Evolutionary conservation across 352 stramenopile genomes (phyloP), one percentile per base, ranked within the genome.

Genomic region (Pythium periplocum): DNA sequence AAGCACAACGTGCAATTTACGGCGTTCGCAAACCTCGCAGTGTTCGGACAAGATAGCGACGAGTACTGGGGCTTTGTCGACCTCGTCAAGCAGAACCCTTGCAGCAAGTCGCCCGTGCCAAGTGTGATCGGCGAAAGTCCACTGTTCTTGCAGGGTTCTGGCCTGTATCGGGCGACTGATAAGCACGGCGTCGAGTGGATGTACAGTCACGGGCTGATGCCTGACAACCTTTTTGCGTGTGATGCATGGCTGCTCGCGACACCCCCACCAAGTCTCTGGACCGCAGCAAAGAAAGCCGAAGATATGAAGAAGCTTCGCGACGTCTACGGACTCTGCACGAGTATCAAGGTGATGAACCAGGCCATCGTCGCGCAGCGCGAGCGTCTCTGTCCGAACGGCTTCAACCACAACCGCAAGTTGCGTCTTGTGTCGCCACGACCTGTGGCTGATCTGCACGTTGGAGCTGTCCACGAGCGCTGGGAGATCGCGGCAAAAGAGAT

Each of bases 261-360:
- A 17, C 80, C 83, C 8, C 79, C 79, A 0, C 52, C 68, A 26
- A 75, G 69, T 4, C 52, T 91, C 6, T 93, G 83, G 83, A 75
- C 72, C 9, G 51, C 79, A 30, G 77, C 77, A 10, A 83, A 87
- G 61, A 52, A 64, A 34, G 64, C 60, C 4, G 55, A 64, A 12
- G 69, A 91, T 49, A 50, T 61, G 31, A 61, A 78, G 50, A 50
- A 53, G 9, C 77, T 90, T 67, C 55, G 78, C 45, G 65, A 89
- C 44, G 80, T 68, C 11, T 93, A 89, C 39, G 80, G 78, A 10
- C 47, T 93, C n/a, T 93, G 80, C 58, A 93, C 83, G 37, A 79
- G 64, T 50, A 67, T 93, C 50, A 90, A 88, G 55, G 48, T 84
- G 32, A 66, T 87, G 26, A 93, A 93, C 51, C 68, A 75, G 36